Percentiles rank a stretch among this genome's conserved stretches.
Evolutionary conservation across 805 yeast species (phyloP).

Genomic region (Grigorovia humatica): DNA sequence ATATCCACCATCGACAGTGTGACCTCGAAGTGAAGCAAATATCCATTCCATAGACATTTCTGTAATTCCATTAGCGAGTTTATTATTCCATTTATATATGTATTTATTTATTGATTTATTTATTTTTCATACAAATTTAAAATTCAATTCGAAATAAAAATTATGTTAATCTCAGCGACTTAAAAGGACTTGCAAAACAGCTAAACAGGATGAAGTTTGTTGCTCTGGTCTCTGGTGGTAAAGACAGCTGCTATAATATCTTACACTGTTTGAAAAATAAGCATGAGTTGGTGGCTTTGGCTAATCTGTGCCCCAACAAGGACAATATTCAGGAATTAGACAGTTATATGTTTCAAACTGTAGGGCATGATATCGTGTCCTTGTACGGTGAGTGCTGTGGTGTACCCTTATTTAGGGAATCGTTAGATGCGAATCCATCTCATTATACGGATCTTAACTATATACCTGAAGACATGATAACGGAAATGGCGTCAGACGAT

Average conservation of each 20-base stretch:
- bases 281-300: constrained; percentile 78
- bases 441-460: constrained; percentile 62
- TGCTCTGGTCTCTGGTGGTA: constrained; percentile 90
- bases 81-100: no score
- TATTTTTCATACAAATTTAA: constrained; percentile 10
- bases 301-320: constrained; percentile 63
- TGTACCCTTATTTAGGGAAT: constrained; percentile 66
- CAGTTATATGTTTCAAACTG: constrained; percentile 96
- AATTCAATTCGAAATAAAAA: neutral
- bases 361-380: constrained; percentile 73
- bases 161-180: neutral
- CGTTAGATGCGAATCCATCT: constrained; percentile 49
- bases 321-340: constrained; percentile 59
- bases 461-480: constrained; percentile 16
- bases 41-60: no score
- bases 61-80: no score
- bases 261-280: constrained; percentile 78
- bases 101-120: constrained; percentile 3
- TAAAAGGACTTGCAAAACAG: neutral
- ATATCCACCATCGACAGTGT: no score
- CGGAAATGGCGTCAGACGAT: neutral
- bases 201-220: constrained; percentile 64
- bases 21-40: no score
- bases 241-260: constrained; percentile 87
- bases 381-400: constrained; percentile 60